phyloP scores from a whole-genome alignment of 345 rosid species.

The Camelina hispida region DNA sequence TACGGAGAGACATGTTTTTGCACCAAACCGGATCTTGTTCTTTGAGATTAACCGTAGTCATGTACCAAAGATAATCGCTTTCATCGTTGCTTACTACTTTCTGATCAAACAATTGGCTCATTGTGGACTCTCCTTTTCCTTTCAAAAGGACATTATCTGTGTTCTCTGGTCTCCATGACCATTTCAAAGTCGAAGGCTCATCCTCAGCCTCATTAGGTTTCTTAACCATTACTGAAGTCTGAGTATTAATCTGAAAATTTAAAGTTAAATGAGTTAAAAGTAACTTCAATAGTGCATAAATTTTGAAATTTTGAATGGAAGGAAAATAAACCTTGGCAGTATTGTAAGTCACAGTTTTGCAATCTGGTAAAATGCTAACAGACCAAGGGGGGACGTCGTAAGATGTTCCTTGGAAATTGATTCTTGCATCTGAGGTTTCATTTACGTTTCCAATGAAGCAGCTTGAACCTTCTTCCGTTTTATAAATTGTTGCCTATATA shows the following conservation, averaged over 20 bases:
- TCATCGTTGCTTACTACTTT: conserved; percentile 60
- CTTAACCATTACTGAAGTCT: conserved; percentile 43
- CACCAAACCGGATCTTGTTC: conserved; percentile 52
- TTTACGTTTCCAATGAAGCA: conserved; percentile 65
- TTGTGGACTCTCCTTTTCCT: conserved; percentile 44
- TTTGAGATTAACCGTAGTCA: conserved; percentile 53
- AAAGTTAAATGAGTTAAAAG: not conserved
- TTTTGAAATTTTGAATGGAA: not conserved
- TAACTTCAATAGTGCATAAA: not conserved
- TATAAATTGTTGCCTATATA: conserved; percentile 54
- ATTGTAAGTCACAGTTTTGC: conserved; percentile 53
- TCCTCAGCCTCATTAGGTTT: conserved; percentile 37
- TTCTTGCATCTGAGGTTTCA: conserved; percentile 45
- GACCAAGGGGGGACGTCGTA: conserved; percentile 67
- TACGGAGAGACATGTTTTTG: conserved; percentile 48
- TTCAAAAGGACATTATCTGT: conserved; percentile 37
- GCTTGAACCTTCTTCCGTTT: conserved; percentile 49
- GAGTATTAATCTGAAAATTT: conserved; percentile 38
- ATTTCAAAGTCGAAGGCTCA: conserved; percentile 34
- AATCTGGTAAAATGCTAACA: conserved; percentile 63
- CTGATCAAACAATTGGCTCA: conserved; percentile 49
- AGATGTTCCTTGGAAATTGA: conserved; percentile 49
- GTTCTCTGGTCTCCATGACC: conserved; percentile 54
- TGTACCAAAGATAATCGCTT: conserved; percentile 74
- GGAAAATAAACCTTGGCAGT: conserved; percentile 53